Evolutionary conservation across 768 basidiomycete species (phyloP).

Genomic region (Mycena haematopus): DNA sequence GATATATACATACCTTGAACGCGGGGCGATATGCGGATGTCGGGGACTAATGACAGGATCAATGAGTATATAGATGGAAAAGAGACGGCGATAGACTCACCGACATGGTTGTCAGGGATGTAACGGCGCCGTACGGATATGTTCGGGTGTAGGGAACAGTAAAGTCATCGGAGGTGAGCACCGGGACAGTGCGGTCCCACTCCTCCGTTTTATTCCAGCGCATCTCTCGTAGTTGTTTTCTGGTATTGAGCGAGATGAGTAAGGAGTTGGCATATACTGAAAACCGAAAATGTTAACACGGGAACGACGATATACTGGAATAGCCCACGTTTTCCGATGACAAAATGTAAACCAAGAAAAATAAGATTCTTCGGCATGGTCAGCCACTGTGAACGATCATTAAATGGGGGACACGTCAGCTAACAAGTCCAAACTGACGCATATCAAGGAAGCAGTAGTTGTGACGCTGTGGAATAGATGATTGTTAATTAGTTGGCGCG

Average conservation of each 20-base stretch:
- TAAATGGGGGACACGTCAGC: no score
- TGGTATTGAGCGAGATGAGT: slow-evolving; percentile 24
- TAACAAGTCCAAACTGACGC: slow-evolving; percentile 31
- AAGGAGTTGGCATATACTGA: slow-evolving; percentile 28
- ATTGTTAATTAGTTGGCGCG: not conserved
- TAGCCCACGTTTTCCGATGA: slow-evolving; percentile 41
- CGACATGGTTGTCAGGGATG: slow-evolving; percentile 9
- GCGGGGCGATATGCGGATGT: slow-evolving; percentile 6
- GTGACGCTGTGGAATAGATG: slow-evolving; percentile 28
- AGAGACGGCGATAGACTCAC: not conserved
- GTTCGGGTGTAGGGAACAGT: slow-evolving; percentile 5
- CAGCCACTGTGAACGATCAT: slow-evolving; percentile 36
- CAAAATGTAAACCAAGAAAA: slow-evolving; percentile 45
- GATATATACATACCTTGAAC: slow-evolving; percentile 12
- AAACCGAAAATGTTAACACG: no score
- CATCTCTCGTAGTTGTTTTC: slow-evolving; percentile 21
- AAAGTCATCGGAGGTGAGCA: slow-evolving; percentile 8
- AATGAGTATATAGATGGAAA: no score
- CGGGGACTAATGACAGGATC: not conserved
- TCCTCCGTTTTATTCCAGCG: slow-evolving; percentile 5
- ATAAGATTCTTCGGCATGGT: slow-evolving; percentile 42
- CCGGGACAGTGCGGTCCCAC: slow-evolving; percentile 4
- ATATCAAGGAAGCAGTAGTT: slow-evolving; percentile 43
- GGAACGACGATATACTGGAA: not conserved
- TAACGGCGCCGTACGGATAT: not conserved